Base-by-base conservation (phyloP, 441 rosid species). In the Croton setiger region DNA sequence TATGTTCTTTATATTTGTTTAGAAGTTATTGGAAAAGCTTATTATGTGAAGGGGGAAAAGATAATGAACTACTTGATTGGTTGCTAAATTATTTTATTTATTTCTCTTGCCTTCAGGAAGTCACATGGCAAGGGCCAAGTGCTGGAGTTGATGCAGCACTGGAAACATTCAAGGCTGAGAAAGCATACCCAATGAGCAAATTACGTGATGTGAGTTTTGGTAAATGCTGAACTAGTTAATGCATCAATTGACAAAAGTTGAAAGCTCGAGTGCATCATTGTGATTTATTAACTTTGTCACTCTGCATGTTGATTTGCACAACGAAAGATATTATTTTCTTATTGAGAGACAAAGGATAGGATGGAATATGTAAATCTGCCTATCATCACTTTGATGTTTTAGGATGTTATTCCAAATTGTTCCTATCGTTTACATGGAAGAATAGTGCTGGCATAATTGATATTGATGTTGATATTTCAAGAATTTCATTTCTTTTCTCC, bases 61-160 rank as follows among this genome's bases (percentile, higher is more conserved):
- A 59, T 60, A 37, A 49, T 15, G 33, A 37, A 21, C 2, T 45
- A 44, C 17, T 18, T 12, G 56, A 45, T 21, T 65, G 35, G 36
- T 44, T 60, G 13, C 5, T 35, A 58, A 54, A 27, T n/a, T n/a
- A n/a, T n/a, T 61, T 73, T 63, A 44, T 47, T 47, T 14, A n/a
- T 17, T 45, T 33, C 13, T 45, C 66, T 36, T 74, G 60, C 65
- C 15, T 76, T 72, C 79, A 95, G 99, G 98, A 92, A 72, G 80
- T 90, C 65, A 80, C 79, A 68, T 92, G 99, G 99, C 85, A 90
- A 84, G 98, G 99, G 60, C 87, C 78, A 79, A 81, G 82, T 57
- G 99, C 98, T 0, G 99, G 98, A 72, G 85, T 86, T 69, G 92
- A 92, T 80, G 93, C 86, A 56, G 98, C 97, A n/a, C 55, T 85